Evolutionary conservation across 768 basidiomycete genomes (phyloP).

Genomic region (Pisolithus sp.): DNA sequence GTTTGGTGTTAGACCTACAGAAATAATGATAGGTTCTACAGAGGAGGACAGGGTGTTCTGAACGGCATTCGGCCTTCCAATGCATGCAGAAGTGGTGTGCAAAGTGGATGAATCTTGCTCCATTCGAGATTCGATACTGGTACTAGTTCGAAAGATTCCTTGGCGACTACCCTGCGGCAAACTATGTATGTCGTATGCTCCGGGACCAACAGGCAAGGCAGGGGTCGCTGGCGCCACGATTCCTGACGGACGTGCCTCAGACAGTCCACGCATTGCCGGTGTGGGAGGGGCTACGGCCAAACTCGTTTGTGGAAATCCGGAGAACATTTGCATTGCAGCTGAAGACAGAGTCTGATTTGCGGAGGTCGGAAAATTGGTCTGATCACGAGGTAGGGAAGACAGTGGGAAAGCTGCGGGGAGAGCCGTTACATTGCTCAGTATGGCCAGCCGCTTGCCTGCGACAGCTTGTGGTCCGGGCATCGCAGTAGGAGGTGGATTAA

Average conservation of each 20-base stretch:
- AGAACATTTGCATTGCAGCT: conserved; percentile 27
- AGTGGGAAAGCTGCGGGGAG: conserved; percentile 24
- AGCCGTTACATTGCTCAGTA: conserved; percentile 31
- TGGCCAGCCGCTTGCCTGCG: conserved; percentile 55
- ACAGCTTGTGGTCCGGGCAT: conserved; percentile 29
- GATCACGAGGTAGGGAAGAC: conserved; percentile 24
- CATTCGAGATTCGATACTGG: conserved; percentile 65
- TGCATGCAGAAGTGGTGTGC: conserved; percentile 49
- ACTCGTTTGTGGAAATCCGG: conserved; percentile 22
- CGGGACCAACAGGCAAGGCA: conserved; percentile 47
- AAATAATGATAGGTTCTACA: conserved; percentile 63
- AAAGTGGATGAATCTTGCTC: conserved; percentile 42
- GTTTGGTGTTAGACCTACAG: conserved; percentile 46
- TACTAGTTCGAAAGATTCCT: conserved; percentile 45
- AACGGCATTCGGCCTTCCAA: conserved; percentile 33
- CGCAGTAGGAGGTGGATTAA: conserved; percentile 22
- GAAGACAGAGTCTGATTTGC: conserved; percentile 25
- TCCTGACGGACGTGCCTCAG: conserved; percentile 12
- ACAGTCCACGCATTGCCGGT: conserved; percentile 1
- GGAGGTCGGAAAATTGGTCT: conserved; percentile 8
- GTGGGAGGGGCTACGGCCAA: conserved; percentile 18
- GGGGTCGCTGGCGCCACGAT: conserved; percentile 49
- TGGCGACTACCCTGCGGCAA: conserved; percentile 47
- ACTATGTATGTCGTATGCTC: conserved; percentile 44
- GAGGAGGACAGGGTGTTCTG: conserved; percentile 9